Base-by-base conservation (phyloP, 2,329 filamentous ascomycete genomes). In the Diplodia mutila region DNA sequence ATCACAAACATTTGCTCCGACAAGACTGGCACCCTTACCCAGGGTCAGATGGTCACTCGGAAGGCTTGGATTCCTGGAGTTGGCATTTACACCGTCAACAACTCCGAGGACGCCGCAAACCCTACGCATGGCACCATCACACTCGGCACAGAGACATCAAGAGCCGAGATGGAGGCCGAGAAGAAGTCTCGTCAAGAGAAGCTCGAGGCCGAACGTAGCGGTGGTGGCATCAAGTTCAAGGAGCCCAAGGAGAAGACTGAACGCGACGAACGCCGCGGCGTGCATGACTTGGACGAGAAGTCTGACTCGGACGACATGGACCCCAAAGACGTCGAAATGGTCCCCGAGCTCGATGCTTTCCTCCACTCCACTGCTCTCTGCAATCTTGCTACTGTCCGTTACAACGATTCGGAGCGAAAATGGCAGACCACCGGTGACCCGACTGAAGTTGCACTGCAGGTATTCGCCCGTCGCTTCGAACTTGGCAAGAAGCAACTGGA, bases 311-410 rank as follows among this genome's bases (percentile, higher is more conserved):
- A 66, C 25, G 65, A 66, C 42, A 52, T 73, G 46, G 53, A 71
- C 16, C 61, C 75, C 7, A 74, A 78, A 11, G 70, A 75, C 21
- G 65, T 75, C 12, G 70, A 75, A 8, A 61, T 71, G 34, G 73
- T 74, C 34, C 68, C 69, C 7, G 63, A 73, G 37, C 73, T 79
- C 11, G 69, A 75, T 5, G 73, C 76, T n/a, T 79, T 74, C 61
- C 72, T 78, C 27, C 76, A 78, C 25, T 71, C 77, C 51, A 74
- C 68, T 27, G 78, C 78, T 11, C 72, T 80, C 48, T 83, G 83
- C 55, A 87, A 86, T 71, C 77, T 87, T 16, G 85, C 85, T 3
- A 82, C 80, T 3, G 80, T 88, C 4, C 80, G 80, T 54, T 73
- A 78, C 57, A 78, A 80, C 54, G 78, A 80, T 1, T 79, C 80